Conservation (phyloP, 192 early-diverging fungal genomes). For the Mycoemilia scoparia region DNA sequence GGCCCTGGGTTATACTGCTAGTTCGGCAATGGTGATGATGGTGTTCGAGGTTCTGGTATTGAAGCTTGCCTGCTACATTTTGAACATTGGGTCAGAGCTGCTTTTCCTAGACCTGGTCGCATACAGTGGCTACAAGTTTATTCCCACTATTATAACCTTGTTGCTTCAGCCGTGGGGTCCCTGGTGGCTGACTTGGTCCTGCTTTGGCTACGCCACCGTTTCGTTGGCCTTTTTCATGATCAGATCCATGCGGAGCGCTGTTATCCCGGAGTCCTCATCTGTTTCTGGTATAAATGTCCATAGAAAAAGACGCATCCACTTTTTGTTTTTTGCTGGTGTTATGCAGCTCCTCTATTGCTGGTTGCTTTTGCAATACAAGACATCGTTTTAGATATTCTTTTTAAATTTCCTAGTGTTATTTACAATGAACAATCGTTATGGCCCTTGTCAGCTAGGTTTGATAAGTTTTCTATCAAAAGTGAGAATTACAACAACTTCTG, state of each 20-base stretch:
- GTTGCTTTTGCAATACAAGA: constrained; percentile 44
- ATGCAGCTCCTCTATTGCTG: constrained; percentile 69
- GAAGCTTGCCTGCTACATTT: constrained; percentile 68
- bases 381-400: too few relatives aligned
- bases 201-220: constrained; percentile 56
- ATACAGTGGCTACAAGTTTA: constrained; percentile 91
- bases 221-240: constrained; percentile 78
- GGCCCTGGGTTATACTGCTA: constrained; percentile 63
- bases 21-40: constrained; percentile 62
- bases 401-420: too few relatives aligned
- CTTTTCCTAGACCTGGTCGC: constrained; percentile 70
- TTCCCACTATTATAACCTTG: constrained; percentile 43
- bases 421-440: too few relatives aligned
- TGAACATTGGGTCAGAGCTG: constrained; percentile 68
- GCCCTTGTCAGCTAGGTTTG: too few relatives aligned
- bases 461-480: too few relatives aligned
- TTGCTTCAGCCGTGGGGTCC: constrained; percentile 28
- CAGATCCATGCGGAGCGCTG: constrained; percentile 51
- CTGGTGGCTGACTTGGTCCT: constrained; percentile 40
- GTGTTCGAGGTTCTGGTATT: constrained; percentile 67
- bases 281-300: constrained; percentile 42
- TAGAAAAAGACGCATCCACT: constrained; percentile 68
- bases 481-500: too few relatives aligned
- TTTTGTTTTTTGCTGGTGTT: constrained; percentile 69
- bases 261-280: constrained; percentile 47